phyloP scores from a whole-genome alignment of 2,329 filamentous ascomycete species.

The Geosmithia putterillii region DNA sequence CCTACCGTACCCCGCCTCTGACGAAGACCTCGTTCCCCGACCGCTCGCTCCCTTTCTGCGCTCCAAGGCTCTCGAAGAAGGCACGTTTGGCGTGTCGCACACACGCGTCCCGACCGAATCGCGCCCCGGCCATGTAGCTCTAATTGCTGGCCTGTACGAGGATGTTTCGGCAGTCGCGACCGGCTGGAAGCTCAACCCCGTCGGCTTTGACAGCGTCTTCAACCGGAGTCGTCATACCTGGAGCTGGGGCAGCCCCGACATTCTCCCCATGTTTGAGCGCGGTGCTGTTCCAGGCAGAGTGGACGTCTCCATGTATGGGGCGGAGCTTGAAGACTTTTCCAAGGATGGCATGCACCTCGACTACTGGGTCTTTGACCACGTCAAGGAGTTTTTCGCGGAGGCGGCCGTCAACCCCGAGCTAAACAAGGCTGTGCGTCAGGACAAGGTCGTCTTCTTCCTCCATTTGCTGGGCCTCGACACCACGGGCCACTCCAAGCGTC shows the following conservation, averaged over 20 bases:
- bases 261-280: constrained; percentile 90
- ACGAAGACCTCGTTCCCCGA: constrained; percentile 56
- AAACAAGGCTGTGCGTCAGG: constrained; percentile 58
- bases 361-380: constrained; percentile 90
- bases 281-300: constrained; percentile 83
- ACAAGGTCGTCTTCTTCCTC: constrained; percentile 89
- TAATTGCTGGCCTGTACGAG: constrained; percentile 94
- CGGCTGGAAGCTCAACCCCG: constrained; percentile 96
- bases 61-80: constrained; percentile 75
- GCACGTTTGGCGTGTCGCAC: constrained; percentile 94
- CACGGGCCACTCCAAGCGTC: constrained; percentile 71
- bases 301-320: constrained; percentile 72
- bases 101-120: constrained; percentile 96
- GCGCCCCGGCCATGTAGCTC: constrained; percentile 85
- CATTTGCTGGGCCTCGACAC: constrained; percentile 90
- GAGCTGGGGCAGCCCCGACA: constrained; percentile 98
- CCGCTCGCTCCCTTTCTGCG: constrained; percentile 85
- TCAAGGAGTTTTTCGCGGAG: constrained; percentile 73
- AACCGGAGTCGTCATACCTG: constrained; percentile 94
- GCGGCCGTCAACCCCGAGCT: constrained; percentile 70
- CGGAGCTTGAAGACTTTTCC: constrained; percentile 85
- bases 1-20: constrained; percentile 62
- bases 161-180: constrained; percentile 96
- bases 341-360: constrained; percentile 72
- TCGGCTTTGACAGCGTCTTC: constrained; percentile 98